These are phyloP conservation scores for Telfairia occidentalis DNA, from an alignment of 331 rosid genomes.

Conservation along the genomic window DNA sequence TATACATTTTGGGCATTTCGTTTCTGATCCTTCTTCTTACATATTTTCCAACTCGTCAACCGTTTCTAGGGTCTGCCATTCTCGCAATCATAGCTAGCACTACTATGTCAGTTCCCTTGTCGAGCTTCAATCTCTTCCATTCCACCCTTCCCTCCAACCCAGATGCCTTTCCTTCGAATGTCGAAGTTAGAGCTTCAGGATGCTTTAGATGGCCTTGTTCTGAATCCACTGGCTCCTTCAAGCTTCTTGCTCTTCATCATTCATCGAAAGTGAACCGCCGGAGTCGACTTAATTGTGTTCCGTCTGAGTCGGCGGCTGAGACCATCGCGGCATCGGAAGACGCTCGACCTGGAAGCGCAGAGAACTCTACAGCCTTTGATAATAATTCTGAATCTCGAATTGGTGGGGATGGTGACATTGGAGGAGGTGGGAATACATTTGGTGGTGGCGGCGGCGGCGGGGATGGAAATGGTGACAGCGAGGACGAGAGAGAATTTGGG, in stretches of 20 bases:
- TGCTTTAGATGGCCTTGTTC: background rate
- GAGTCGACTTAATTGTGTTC: background rate
- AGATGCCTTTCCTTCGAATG: background rate
- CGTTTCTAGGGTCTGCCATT: background rate
- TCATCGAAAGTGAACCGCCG: conserved; percentile 1
- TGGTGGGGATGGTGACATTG: conserved; percentile 17
- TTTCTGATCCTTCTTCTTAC: background rate
- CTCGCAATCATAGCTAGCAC: background rate
- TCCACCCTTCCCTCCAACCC: background rate
- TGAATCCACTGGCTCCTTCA: background rate
- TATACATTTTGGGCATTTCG: background rate
- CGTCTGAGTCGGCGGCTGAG: conserved; percentile 5
- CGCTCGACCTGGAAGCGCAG: background rate
- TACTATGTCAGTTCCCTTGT: background rate
- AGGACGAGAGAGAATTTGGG: conserved; percentile 52
- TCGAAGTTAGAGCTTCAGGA: background rate
- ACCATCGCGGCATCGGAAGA: conserved; percentile 1
- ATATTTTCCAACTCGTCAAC: background rate
- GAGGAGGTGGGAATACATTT: conserved; percentile 23
- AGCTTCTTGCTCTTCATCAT: background rate
- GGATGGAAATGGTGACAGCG: conserved; percentile 12
- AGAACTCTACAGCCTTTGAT: conserved; percentile 11
- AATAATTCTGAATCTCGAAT: conserved; percentile 13
- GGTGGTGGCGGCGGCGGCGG: conserved; percentile 27
- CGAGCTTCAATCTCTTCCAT: conserved; percentile 8